phyloP scores from a whole-genome alignment of 106 monocot genomes.

The Allium fistulosum region DNA sequence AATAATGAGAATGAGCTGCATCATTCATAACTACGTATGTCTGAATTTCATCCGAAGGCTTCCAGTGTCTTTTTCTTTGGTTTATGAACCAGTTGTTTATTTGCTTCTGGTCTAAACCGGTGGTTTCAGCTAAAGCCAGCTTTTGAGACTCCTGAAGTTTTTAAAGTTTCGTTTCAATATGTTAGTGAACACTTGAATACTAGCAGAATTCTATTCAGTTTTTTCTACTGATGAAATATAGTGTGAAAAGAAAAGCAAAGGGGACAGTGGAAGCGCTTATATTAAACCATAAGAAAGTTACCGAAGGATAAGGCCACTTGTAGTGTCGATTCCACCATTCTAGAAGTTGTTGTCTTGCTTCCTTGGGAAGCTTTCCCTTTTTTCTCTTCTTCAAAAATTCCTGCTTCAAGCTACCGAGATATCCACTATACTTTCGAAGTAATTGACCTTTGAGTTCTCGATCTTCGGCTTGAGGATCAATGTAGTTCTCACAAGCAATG shows the following conservation, averaged over 20 bases:
- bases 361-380: slow-evolving; percentile 71
- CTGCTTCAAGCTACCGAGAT: slow-evolving; percentile 50
- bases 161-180: no score
- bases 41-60: slow-evolving; percentile 30
- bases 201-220: no score
- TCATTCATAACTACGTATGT: slow-evolving; percentile 25
- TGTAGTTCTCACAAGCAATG: slow-evolving; percentile 24
- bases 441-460: slow-evolving; percentile 60
- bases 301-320: slow-evolving; percentile 81
- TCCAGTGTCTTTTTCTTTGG: slow-evolving; percentile 34
- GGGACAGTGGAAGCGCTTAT: no score
- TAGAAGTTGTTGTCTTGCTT: slow-evolving; percentile 64
- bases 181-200: no score
- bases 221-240: no score
- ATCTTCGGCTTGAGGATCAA: slow-evolving; percentile 53
- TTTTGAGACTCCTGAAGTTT: slow-evolving; percentile 1
- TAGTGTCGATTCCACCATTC: slow-evolving; percentile 77
- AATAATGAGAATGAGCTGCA: slow-evolving; percentile 20
- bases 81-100: slow-evolving; percentile 37
- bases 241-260: no score
- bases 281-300: slow-evolving; percentile 3
- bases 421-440: slow-evolving; percentile 63
- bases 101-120: slow-evolving; percentile 25
- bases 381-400: slow-evolving; percentile 65
- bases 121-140: slow-evolving; percentile 20